phyloP scores from a whole-genome alignment of 768 basidiomycete species.

The Arthromyces matolae region DNA sequence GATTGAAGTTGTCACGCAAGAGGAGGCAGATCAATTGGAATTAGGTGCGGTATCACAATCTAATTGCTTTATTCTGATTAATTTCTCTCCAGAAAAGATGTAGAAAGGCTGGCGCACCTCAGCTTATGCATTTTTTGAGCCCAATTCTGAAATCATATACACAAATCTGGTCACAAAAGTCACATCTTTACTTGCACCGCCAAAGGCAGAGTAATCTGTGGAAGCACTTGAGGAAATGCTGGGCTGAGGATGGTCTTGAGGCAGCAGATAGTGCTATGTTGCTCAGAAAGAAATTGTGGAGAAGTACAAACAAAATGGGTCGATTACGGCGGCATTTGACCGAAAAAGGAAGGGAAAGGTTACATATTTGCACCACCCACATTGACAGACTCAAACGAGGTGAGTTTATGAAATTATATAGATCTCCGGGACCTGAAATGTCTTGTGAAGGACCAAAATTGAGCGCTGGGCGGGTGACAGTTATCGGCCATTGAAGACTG shows the following conservation, averaged over 20 bases:
- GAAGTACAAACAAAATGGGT: slow-evolving; percentile 3
- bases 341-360: slow-evolving; percentile 21
- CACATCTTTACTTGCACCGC: too few relatives aligned
- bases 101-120: too few relatives aligned
- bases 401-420: too few relatives aligned
- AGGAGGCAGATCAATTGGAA: not conserved
- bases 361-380: slow-evolving; percentile 23
- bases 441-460: slow-evolving; percentile 27
- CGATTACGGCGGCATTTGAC: too few relatives aligned
- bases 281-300: slow-evolving; percentile 1
- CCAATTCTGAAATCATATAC: not conserved
- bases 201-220: not conserved
- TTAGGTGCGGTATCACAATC: not conserved
- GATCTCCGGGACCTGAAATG: too few relatives aligned
- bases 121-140: not conserved
- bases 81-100: too few relatives aligned
- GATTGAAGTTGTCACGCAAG: not conserved
- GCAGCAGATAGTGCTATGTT: not conserved
- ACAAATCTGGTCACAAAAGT: not conserved
- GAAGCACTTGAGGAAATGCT: slow-evolving; percentile 4
- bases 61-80: not conserved
- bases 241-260: not conserved
- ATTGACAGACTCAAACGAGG: slow-evolving; percentile 17
- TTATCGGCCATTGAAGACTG: slow-evolving; percentile 29
- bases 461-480: slow-evolving; percentile 17